phyloP scores from a whole-genome alignment of 129 eudicot genomes.

The Escallonia herrerae region DNA sequence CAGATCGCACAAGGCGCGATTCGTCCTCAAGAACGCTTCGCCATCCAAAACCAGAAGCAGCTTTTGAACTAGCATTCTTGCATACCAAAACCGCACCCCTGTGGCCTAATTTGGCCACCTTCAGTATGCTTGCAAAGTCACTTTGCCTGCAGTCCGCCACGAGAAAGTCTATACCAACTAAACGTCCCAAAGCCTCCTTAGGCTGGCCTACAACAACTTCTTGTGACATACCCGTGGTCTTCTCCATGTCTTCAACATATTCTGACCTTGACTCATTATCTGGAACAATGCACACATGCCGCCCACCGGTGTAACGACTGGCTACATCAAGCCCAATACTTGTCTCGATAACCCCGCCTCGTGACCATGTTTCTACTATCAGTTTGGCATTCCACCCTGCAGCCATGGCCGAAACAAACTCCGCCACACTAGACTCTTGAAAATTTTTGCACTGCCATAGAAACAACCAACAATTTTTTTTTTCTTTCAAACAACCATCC shows the following conservation, averaged over 20 bases:
- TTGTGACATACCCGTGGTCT: constrained; percentile 30
- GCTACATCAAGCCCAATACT: constrained; percentile 71
- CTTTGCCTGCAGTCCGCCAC: constrained; percentile 44
- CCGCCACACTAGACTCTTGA: constrained; percentile 76
- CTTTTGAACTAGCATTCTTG: constrained; percentile 49
- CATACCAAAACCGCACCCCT: constrained; percentile 83
- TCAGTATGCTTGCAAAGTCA: constrained; percentile 36
- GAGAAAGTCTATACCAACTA: constrained; percentile 56
- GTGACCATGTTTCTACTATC: constrained; percentile 65
- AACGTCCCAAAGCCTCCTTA: constrained; percentile 39
- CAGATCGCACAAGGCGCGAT: constrained; percentile 58
- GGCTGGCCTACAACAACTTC: constrained; percentile 58
- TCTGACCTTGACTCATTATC: constrained; percentile 44
- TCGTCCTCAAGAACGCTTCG: constrained; percentile 39
- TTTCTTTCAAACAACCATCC: background rate
- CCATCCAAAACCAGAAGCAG: constrained; percentile 44
- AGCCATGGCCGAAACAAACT: constrained; percentile 89
- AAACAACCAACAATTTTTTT: background rate
- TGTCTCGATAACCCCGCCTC: constrained; percentile 45
- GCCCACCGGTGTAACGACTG: constrained; percentile 51
- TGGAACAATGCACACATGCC: constrained; percentile 73
- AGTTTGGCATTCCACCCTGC: constrained; percentile 84
- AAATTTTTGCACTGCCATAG: constrained; percentile 39
- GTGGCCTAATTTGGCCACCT: constrained; percentile 59
- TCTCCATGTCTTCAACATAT: constrained; percentile 36